Conservation (phyloP, 2,329 filamentous ascomycete genomes). For the Ceratocystis albifundus region DNA sequence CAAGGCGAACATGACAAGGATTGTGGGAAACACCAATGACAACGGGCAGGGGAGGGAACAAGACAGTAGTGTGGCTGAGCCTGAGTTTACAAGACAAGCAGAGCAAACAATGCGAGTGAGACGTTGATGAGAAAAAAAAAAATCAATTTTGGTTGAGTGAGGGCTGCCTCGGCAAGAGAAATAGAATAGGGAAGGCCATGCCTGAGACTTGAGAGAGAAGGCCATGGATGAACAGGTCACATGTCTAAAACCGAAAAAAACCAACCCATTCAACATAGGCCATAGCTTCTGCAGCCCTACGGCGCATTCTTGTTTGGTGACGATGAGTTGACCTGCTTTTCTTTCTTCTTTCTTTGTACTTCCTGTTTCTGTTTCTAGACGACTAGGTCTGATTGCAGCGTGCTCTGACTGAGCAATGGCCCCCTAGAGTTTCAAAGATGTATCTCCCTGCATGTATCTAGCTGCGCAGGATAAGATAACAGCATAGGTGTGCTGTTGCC, state of each 20-base stretch:
- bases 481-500: neutral
- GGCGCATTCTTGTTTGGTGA: neutral
- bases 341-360: neutral
- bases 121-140: neutral
- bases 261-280: neutral
- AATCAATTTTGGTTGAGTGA: neutral
- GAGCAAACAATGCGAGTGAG: neutral
- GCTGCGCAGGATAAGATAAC: neutral
- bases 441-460: conserved; percentile 2
- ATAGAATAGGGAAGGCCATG: neutral
- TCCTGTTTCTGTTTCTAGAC: neutral
- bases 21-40: conserved; percentile 5
- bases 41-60: neutral
- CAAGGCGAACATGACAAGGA: neutral
- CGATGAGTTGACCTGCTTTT: neutral
- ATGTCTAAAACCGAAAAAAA: neutral
- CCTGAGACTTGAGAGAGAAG: neutral
- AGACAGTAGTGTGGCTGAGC: conserved; percentile 10
- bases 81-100: neutral
- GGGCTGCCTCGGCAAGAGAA: neutral
- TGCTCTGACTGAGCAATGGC: neutral
- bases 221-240: neutral
- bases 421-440: conserved; percentile 3
- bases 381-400: neutral
- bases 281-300: conserved; percentile 6